Conservation (phyloP, 768 basidiomycete genomes). For the Roridomyces roridus region DNA sequence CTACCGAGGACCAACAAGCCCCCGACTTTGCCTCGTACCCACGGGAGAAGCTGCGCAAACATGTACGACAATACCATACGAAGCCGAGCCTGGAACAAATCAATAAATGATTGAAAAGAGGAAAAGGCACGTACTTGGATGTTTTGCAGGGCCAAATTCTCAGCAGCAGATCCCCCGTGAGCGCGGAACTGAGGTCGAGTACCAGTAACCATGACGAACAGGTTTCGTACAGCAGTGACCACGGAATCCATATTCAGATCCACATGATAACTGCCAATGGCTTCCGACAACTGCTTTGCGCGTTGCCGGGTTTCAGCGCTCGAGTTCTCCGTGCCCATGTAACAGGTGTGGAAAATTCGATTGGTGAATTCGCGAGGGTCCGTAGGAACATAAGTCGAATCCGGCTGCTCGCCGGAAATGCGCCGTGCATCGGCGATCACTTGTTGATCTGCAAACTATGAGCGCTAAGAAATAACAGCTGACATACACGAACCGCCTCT, state of each 20-base stretch:
- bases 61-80: constrained; percentile 95
- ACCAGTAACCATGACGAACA: constrained; percentile 85
- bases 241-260: constrained; percentile 96
- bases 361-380: constrained; percentile 88
- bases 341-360: constrained; percentile 95
- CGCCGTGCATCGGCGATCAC: constrained; percentile 92
- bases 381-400: constrained; percentile 81
- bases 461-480: not conserved
- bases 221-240: constrained; percentile 80
- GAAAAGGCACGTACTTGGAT: constrained; percentile 67
- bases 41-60: constrained; percentile 94
- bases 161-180: constrained; percentile 85
- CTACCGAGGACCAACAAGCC: constrained; percentile 95
- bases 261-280: constrained; percentile 95
- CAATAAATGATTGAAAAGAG: not conserved
- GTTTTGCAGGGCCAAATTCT: constrained; percentile 97
- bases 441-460: constrained; percentile 61
- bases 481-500: constrained; percentile 62
- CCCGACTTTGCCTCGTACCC: constrained; percentile 84
- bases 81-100: constrained; percentile 69
- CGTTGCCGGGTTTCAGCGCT: constrained; percentile 83
- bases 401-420: constrained; percentile 83
- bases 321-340: constrained; percentile 99
- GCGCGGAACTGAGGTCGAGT: constrained; percentile 70
- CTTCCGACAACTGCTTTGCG: constrained; percentile 85